These are phyloP conservation scores for Penicillium coffeae DNA, from an alignment of 495 filamentous ascomycete species.

Conservation along the genomic window DNA sequence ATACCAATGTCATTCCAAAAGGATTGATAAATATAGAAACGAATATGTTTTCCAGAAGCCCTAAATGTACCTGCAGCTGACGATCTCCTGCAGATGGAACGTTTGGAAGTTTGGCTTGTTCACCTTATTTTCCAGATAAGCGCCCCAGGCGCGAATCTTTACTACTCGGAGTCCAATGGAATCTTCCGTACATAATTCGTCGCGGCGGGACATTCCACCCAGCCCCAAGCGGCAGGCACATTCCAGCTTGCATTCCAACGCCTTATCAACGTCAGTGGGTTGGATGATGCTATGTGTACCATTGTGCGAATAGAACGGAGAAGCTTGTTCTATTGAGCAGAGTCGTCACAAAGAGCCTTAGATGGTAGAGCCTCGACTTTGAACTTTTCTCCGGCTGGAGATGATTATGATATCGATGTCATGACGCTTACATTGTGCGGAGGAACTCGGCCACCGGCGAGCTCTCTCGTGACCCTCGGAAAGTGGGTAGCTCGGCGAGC, in stretches of 20 bases:
- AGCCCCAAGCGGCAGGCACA: conserved; percentile 17
- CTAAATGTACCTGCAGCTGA: conserved; percentile 5
- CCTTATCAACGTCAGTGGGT: conserved; percentile 4
- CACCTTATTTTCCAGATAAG: conserved; percentile 3
- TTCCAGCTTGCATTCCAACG: conserved; percentile 27
- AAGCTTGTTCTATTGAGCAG: neutral
- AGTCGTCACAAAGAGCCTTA: conserved; percentile 1
- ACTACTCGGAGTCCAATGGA: conserved; percentile 22
- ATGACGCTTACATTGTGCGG: conserved; percentile 37
- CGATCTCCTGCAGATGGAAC: conserved; percentile 5
- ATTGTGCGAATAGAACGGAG: neutral
- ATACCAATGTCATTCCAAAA: conserved; percentile 2
- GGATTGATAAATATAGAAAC: conserved; percentile 24
- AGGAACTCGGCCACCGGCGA: conserved; percentile 5
- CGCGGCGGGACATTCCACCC: conserved; percentile 35
- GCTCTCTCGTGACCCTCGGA: neutral
- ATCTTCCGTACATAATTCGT: conserved; percentile 30
- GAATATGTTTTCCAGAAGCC: conserved; percentile 3
- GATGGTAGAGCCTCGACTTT: conserved; percentile 20
- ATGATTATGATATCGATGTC: conserved; percentile 19
- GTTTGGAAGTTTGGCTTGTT: neutral
- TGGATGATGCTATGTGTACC: conserved; percentile 5
- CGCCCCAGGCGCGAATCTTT: conserved; percentile 2
- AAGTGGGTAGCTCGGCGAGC: conserved; percentile 7
- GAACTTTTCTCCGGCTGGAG: conserved; percentile 9